Base-by-base conservation (phyloP, 2,329 filamentous ascomycete genomes). In the Clonostachys sp. region DNA sequence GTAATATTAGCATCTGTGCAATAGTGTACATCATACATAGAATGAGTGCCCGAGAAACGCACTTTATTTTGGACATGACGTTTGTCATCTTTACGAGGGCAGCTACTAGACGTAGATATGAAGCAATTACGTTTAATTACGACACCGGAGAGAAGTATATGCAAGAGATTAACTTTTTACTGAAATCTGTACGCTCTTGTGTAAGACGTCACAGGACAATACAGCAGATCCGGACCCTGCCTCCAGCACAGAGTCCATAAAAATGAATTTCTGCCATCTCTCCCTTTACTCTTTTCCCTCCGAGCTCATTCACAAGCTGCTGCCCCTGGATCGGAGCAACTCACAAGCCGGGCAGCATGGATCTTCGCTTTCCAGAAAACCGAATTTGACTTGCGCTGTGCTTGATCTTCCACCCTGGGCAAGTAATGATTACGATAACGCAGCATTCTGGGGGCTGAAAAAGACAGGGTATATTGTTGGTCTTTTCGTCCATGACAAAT, bases 391-490 rank as follows among this genome's bases (percentile, higher is more conserved):
- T 81, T 77, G 0, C 74, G 72, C 34, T 78, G 63, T 3, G 57
- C 54, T 69, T 75, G 73, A 46, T 73, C 68, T 3, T 55, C 56
- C 20, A 65, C 48, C 40, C 74, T 62, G 0, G 78, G 77, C 3
- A 83, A 67, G 59, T 82, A 83, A 57, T 79, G 74, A 16, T 70
- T 57, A n/a, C 79, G 67, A 55, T 80, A 83, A 79, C 80, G 83
- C 44, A 6, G 20, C 20, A 20, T 20, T 20, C 20, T 20, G 20
- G 20, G 20, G 78, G 57, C 75, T 0, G 78, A 73, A 2, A 82
- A 65, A 0, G 77, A 75, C 1, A 77, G 71, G 0, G 72, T 69
- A 54, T 72, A 65, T 53, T 80, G 65, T 53, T 80, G 65, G 55
- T 77, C 78, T 41, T 41, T 72, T 68, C 14, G 60, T 65, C 68